Conservation (phyloP, 2,329 filamentous ascomycete species). For the Rutstroemia sp. region DNA sequence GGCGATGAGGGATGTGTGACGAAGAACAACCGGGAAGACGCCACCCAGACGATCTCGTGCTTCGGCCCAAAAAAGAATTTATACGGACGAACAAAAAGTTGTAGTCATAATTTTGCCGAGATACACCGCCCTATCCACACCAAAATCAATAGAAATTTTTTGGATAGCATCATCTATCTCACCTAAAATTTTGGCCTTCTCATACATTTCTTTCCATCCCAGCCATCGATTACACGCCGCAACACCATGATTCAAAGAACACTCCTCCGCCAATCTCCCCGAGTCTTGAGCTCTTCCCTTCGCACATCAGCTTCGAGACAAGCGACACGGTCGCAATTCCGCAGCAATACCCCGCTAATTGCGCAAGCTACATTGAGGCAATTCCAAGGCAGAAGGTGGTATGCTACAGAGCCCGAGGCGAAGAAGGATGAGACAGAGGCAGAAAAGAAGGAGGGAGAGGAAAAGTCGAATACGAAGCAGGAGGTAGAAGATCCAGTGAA, state of each 20-base stretch:
- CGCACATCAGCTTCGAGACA: conserved; percentile 19
- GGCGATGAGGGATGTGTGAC: no score
- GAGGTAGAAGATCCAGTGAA: conserved; percentile 43
- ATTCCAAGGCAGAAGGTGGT: conserved; percentile 22
- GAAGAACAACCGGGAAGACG: no score
- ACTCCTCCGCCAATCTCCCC: conserved; percentile 38
- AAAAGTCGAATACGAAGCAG: conserved; percentile 30
- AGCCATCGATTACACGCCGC: conserved; percentile 11
- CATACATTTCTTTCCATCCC: not conserved
- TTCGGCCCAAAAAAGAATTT: not conserved
- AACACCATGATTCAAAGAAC: conserved; percentile 43
- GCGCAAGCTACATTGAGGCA: conserved; percentile 6
- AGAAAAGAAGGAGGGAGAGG: conserved; percentile 31
- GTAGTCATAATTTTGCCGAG: not conserved
- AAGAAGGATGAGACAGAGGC: conserved; percentile 35
- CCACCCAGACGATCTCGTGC: no score
- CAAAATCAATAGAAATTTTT: no score
- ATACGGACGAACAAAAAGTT: no score
- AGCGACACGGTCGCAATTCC: conserved; percentile 14
- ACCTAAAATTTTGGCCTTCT: conserved; percentile 4
- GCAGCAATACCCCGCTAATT: conserved; percentile 4
- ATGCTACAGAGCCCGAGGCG: conserved; percentile 36
- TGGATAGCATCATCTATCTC: conserved; percentile 12
- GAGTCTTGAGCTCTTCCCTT: conserved; percentile 32
- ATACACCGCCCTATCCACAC: not conserved